Percentiles rank a stretch among this genome's conserved stretches.
Conservation (phyloP, 306 rosid species). For the Ammopiptanthus mongolicus region DNA sequence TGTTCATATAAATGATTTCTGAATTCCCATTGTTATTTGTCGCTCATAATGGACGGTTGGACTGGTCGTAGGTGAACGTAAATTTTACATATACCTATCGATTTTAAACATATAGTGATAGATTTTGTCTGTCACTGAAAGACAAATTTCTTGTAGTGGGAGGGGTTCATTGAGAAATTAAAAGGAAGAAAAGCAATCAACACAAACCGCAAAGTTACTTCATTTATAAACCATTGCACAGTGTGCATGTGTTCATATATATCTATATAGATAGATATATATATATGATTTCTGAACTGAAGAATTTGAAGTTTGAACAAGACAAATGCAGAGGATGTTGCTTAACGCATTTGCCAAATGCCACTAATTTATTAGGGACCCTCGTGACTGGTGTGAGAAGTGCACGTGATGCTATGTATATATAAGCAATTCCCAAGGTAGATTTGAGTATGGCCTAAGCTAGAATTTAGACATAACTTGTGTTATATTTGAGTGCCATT, state of each 20-base stretch:
- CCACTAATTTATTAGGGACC: not conserved
- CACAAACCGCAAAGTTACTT: slow-evolving; percentile 6
- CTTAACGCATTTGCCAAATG: slow-evolving; percentile 64
- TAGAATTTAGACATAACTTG: slow-evolving; percentile 1
- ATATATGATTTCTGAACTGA: not conserved
- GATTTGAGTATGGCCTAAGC: slow-evolving; percentile 40
- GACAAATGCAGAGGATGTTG: slow-evolving; percentile 66
- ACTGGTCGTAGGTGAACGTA: no score
- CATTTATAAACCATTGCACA: not conserved
- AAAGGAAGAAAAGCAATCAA: not conserved
- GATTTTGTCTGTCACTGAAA: no score
- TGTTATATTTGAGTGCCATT: not conserved
- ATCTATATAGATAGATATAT: no score
- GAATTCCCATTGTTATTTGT: no score
- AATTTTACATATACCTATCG: no score
- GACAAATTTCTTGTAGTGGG: no score
- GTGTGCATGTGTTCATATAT: not conserved
- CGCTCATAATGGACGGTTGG: no score
- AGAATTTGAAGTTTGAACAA: slow-evolving; percentile 41
- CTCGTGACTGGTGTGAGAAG: slow-evolving; percentile 29
- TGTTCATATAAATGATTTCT: no score
- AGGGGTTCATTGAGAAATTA: slow-evolving; percentile 17
- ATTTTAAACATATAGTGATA: no score
- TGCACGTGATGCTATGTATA: slow-evolving; percentile 24
- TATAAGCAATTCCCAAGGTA: not conserved